These are phyloP conservation scores for Epichloe typhina DNA, from an alignment of 2,329 filamentous ascomycete genomes.

Conservation along the genomic window DNA sequence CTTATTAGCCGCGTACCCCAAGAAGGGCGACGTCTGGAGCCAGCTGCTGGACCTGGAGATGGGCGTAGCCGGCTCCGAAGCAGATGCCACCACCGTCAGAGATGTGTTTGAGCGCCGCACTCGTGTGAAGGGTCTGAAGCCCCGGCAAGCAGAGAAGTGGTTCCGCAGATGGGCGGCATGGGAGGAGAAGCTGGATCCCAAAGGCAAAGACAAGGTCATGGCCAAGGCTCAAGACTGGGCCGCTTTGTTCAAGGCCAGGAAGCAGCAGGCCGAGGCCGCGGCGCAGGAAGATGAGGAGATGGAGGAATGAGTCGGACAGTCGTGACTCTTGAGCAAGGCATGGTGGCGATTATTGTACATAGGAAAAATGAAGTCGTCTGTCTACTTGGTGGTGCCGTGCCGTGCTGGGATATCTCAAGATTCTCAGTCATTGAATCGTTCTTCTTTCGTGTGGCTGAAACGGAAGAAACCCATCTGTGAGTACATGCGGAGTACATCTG, in stretches of 20 bases:
- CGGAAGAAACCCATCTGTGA: no score
- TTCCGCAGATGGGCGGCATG: slow-evolving; percentile 88
- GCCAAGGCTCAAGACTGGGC: slow-evolving; percentile 60
- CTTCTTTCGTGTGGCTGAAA: slow-evolving; percentile 17
- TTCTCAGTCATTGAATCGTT: slow-evolving; percentile 37
- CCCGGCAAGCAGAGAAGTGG: slow-evolving; percentile 70
- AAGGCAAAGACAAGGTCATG: slow-evolving; percentile 58
- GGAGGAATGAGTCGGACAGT: slow-evolving; percentile 2
- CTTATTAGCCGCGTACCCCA: slow-evolving; percentile 70
- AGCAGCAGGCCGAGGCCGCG: slow-evolving; percentile 25
- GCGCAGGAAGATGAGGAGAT: slow-evolving; percentile 20
- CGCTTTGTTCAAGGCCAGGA: slow-evolving; percentile 33
- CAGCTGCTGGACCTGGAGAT: slow-evolving; percentile 80
- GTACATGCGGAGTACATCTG: no score
- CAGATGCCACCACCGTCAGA: slow-evolving; percentile 45
- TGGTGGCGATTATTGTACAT: no score
- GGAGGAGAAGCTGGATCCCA: slow-evolving; percentile 59
- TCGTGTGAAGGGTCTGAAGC: slow-evolving; percentile 58
- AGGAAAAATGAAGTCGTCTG: no score
- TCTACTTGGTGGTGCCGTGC: no score
- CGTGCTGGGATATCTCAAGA: no score
- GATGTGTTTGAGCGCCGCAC: slow-evolving; percentile 73
- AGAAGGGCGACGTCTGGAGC: slow-evolving; percentile 87
- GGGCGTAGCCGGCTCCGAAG: slow-evolving; percentile 38
- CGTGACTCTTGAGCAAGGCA: no score